phyloP scores from a whole-genome alignment of 345 rosid genomes.

The Mercurialis annua region DNA sequence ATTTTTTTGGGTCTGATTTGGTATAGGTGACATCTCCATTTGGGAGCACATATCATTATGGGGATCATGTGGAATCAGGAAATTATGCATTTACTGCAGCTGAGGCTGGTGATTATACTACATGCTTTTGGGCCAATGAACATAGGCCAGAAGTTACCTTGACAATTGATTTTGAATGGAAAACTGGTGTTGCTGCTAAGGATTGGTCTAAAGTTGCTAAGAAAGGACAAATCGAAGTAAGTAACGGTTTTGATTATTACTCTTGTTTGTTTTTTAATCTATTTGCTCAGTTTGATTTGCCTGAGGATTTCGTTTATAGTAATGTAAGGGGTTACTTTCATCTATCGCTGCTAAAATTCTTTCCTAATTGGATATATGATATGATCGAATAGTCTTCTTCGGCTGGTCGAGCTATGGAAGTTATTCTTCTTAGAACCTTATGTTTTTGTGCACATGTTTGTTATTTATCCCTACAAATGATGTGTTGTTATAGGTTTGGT shows the following conservation, averaged over 20 bases:
- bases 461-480: not conserved
- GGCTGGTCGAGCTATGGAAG: not conserved
- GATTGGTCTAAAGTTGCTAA: slow-evolving; percentile 74
- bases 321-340: not conserved
- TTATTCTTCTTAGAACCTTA: not conserved
- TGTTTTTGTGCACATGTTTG: not conserved
- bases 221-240: slow-evolving; percentile 67
- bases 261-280: not conserved
- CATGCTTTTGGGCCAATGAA: slow-evolving; percentile 57
- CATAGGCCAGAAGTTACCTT: slow-evolving; percentile 34
- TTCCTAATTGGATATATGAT: not conserved
- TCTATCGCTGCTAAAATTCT: not conserved
- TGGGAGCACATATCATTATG: slow-evolving; percentile 51
- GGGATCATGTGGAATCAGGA: slow-evolving; percentile 57
- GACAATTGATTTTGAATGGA: slow-evolving; percentile 74
- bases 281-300: not conserved
- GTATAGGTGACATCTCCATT: slow-evolving; percentile 59
- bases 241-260: not conserved
- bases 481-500: not conserved
- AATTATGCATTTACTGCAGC: slow-evolving; percentile 67
- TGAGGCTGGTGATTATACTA: slow-evolving; percentile 54
- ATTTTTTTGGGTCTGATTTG: slow-evolving; percentile 1
- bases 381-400: not conserved
- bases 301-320: not conserved
- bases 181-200: slow-evolving; percentile 65